phyloP scores from a whole-genome alignment of 331 rosid genomes.

The Erythrophleum ivorense region DNA sequence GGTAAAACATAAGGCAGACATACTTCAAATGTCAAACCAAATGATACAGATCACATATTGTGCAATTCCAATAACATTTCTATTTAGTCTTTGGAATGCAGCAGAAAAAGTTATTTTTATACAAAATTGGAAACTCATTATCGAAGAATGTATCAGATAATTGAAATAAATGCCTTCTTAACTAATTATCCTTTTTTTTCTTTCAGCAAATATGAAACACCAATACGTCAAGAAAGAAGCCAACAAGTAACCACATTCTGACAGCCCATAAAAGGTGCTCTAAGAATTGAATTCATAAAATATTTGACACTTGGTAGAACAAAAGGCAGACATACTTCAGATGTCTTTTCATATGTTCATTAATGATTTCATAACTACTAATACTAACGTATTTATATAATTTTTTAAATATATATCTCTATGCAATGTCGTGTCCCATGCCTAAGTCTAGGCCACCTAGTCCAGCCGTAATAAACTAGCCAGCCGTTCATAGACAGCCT shows the following conservation, averaged over 20 bases:
- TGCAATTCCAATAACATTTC: neutral
- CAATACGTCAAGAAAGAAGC: neutral
- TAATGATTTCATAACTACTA: neutral
- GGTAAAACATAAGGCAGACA: neutral
- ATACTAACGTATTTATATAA: neutral
- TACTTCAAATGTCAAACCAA: too few species aligned
- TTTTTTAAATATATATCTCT: neutral
- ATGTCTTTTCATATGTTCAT: neutral
- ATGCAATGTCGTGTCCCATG: neutral
- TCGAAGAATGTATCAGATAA: too few species aligned
- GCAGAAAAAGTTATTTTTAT: neutral
- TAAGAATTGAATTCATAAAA: neutral
- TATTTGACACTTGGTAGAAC: neutral
- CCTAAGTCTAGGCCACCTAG: slow-evolving; percentile 7
- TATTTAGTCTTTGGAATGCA: neutral
- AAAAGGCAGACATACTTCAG: too few species aligned
- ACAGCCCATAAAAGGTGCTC: neutral
- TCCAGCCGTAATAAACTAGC: slow-evolving; percentile 30
- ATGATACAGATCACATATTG: too few species aligned
- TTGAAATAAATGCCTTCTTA: too few species aligned
- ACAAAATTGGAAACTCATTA: neutral
- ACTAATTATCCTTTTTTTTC: neutral
- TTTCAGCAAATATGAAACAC: neutral
- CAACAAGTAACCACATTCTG: neutral
- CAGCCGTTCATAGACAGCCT: slow-evolving; percentile 35